Base-by-base conservation (phyloP, 208 protist species). In the Trypanosoma boissoni region DNA sequence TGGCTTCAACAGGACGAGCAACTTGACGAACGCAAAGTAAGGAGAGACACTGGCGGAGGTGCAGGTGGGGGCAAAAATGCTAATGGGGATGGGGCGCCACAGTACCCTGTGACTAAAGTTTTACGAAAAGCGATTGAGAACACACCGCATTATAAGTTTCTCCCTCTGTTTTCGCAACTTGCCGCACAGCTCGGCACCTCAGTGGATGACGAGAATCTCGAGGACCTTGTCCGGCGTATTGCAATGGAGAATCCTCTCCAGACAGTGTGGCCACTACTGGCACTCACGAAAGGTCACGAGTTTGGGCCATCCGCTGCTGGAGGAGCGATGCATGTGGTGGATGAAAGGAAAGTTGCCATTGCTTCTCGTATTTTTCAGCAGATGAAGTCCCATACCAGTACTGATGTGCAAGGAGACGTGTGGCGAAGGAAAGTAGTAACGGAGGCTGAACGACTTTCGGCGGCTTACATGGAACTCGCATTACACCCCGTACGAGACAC, bases 401-500 rank as follows among this genome's bases (percentile, higher is more conserved):
- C 8, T 39, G 34, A 39, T 12, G 12, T 12, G 6, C 6, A 39
- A 39, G 8, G 12, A 16, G 34, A 6, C 8, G 31, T 45, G 24
- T 58, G 51, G 49, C 8, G 50, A 43, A 12, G 28, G 24, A 4
- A 50, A 24, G 1, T 78, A 27, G 46, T 95, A 1, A 34, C 45
- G 27, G 68, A 90, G 3, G 76, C 81, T 5, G 63, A 80, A 34
- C 37, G 60, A 28, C 76, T 96, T 18, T 86, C 76, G 28, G 73
- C 74, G 1, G 78, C 86, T 24, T 96, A 96, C 56, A 77, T 94
- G 18, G 74, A 94, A 69, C 66, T 96, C 2, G 89, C 86, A 9
- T 86, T 80, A 39, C 51, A 84, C 57, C 55, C 55, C 21, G 57
- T 65, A 12, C 37, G 60, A 12, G 53, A 41, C 44, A 28, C 21